A percentile compares a stretch with the other conserved stretches of the same genome.
Conservation (phyloP, 306 rosid species). For the Bauhinia variegata region DNA sequence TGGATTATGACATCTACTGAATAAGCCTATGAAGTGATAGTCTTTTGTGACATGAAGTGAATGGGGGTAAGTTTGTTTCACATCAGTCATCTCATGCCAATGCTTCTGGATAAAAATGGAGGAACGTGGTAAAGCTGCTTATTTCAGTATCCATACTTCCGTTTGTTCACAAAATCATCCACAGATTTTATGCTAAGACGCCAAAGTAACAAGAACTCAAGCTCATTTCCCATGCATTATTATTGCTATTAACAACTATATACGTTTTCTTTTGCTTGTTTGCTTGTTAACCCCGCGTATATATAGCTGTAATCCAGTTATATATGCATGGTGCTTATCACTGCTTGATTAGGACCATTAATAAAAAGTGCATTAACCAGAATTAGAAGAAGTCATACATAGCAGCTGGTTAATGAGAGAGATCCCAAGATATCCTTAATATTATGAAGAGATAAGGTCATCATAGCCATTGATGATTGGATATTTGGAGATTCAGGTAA, state of each 20-base stretch:
- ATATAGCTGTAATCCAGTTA: constrained; percentile 23
- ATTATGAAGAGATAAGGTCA: constrained; percentile 46
- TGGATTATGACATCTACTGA: neutral
- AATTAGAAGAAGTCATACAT: constrained; percentile 4
- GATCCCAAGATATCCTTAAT: constrained; percentile 37
- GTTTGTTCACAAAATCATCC: too few species aligned
- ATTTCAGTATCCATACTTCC: too few species aligned
- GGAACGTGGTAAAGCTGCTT: too few species aligned
- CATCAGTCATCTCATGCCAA: constrained; percentile 19
- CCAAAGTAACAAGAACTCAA: too few species aligned
- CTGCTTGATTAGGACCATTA: constrained; percentile 39
- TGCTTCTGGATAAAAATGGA: neutral
- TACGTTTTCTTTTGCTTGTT: too few species aligned
- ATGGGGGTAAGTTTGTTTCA: constrained; percentile 25
- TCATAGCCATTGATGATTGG: constrained; percentile 48
- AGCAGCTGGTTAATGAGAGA: constrained; percentile 15
- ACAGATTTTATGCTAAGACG: too few species aligned
- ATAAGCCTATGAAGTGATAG: neutral
- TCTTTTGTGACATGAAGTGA: constrained; percentile 18
- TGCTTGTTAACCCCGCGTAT: neutral
- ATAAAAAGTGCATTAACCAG: constrained; percentile 33
- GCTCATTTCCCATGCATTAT: too few species aligned
- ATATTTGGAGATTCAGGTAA: constrained; percentile 47
- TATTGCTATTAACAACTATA: too few species aligned
- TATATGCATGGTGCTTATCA: neutral